Conservation (phyloP, 306 rosid species). For the Alnus glutinosa region DNA sequence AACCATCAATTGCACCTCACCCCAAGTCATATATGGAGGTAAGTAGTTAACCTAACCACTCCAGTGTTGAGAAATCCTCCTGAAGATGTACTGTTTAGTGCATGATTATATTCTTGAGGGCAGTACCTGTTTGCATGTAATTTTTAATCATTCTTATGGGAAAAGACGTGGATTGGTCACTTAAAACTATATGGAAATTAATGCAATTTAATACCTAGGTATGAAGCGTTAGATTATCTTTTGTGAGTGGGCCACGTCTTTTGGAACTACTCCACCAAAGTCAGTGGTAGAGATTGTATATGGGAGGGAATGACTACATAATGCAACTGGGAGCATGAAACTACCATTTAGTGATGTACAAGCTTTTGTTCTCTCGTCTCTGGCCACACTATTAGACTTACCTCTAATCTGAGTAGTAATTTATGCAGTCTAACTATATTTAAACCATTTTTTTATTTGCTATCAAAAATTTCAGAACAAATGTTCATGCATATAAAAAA, state of each 20-base stretch:
- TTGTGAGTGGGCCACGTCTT: neutral
- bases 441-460: neutral
- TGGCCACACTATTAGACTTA: neutral
- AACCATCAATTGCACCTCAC: slow-evolving; percentile 69
- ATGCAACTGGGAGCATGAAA: neutral
- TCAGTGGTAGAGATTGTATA: neutral
- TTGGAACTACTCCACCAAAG: neutral
- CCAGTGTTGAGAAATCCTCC: slow-evolving; percentile 8
- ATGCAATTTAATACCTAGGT: neutral
- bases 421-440: neutral
- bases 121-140: neutral
- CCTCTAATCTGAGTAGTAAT: neutral
- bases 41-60: slow-evolving; percentile 26
- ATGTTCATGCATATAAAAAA: neutral
- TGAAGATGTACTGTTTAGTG: neutral
- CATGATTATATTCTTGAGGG: neutral
- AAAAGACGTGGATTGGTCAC: neutral
- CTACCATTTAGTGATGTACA: neutral
- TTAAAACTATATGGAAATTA: neutral
- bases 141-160: neutral
- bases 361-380: neutral
- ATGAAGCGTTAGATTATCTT: slow-evolving; percentile 13
- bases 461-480: neutral
- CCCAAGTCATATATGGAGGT: slow-evolving; percentile 84
- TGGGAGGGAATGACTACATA: slow-evolving; percentile 1